These are phyloP conservation scores for Stipa capillata DNA, from an alignment of 176 grass and related monocot genomes.

Conservation along the genomic window DNA sequence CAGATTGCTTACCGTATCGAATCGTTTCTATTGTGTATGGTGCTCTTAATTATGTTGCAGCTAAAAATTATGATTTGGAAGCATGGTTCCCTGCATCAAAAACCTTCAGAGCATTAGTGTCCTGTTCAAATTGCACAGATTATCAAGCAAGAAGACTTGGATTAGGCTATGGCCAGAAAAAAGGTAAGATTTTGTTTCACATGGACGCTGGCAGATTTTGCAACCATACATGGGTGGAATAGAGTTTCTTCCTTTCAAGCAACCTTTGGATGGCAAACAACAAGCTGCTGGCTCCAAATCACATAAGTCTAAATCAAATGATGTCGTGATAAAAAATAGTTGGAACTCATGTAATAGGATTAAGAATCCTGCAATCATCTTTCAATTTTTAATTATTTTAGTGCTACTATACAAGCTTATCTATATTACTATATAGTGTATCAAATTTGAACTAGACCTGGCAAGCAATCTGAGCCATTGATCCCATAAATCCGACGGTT, in stretches of 20 bases:
- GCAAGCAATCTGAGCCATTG: too few relatives aligned
- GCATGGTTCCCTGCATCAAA: conserved; percentile 90
- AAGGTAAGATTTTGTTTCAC: too few relatives aligned
- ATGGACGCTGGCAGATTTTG: conserved; percentile 1
- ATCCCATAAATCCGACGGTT: too few relatives aligned
- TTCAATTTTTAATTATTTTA: too few relatives aligned
- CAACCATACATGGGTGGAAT: conserved; percentile 65
- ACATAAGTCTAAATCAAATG: conserved; percentile 59
- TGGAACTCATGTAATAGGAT: too few relatives aligned
- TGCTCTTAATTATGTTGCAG: conserved; percentile 84
- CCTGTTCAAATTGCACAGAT: conserved; percentile 87
- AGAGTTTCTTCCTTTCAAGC: conserved; percentile 63
- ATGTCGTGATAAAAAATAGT: too few relatives aligned
- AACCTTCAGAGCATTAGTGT: conserved; percentile 74
- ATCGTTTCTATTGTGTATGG: conserved; percentile 78
- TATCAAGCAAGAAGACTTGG: too few relatives aligned
- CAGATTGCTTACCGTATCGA: conserved; percentile 78
- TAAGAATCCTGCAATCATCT: too few relatives aligned
- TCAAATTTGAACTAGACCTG: too few relatives aligned
- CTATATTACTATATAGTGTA: too few relatives aligned
- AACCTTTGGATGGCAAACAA: conserved; percentile 33
- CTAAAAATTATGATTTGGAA: conserved; percentile 92
- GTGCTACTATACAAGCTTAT: too few relatives aligned
- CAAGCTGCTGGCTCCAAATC: conserved; percentile 40
- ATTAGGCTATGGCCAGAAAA: too few relatives aligned